Evolutionary conservation across 140 eudicot genomes (phyloP), one percentile per base, ranked within the genome.

Genomic region (Stevia rebaudiana): DNA sequence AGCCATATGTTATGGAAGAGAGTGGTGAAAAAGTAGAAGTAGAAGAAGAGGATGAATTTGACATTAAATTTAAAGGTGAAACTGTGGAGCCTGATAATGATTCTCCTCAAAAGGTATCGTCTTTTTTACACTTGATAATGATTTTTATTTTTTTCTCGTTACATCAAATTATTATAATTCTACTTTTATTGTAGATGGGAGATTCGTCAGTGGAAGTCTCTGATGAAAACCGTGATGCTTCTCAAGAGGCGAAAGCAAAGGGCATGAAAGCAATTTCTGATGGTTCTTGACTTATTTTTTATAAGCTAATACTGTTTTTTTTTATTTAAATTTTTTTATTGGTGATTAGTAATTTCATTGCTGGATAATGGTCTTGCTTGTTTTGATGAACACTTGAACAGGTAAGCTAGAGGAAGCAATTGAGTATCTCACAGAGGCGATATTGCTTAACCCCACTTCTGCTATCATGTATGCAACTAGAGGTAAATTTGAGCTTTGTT

Each of bases 401-500:
- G 98, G 96, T 30, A 92, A 88, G 43, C 71, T 81, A 69, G 98
- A 88, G 41, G 98, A 92, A 71, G 98, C 98, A 8, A 74, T 92
- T 56, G 95, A 88, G 83, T 85, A 81, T 58, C 85, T 92, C 19
- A 88, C 96, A 0, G 80, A 83, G 64, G 98, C 98, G 6, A 85
- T 92, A 44, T 63, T 75, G 75, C 95, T 92, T 36, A 88, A 92
- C 69, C 96, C 98, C 31, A 80, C 88, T 3, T 92, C 98, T 40
- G 98, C 98, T 39, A 92, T 92, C 37, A 88, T 92, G 96, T 88
- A 92, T 28, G 96, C 87, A 22, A 83, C 94, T 31, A 78, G 98
- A 92, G 98, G 98, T 88, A 67, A 57, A 25, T 1, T 15, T 10
- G 24, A 24, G 16, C 43, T 77, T 50, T 30, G 17, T 17, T 44